Evolutionary conservation across 345 rosid species (phyloP).

Genomic region (Sonneratia caseolaris): DNA sequence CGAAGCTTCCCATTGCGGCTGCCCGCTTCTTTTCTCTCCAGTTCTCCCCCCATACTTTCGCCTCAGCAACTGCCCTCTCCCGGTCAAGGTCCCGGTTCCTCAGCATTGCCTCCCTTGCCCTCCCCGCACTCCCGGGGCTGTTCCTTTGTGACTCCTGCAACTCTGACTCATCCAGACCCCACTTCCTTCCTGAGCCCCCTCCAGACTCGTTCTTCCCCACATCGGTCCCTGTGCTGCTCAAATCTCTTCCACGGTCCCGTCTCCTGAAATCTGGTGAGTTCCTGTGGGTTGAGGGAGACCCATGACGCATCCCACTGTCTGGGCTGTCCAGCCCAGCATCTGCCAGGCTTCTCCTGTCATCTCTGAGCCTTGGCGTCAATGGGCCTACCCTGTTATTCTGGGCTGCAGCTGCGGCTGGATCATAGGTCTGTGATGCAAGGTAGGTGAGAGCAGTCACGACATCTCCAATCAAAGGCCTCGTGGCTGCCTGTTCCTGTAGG

Average conservation of each 20-base stretch:
- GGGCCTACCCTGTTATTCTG: constrained; percentile 67
- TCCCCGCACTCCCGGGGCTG: constrained; percentile 54
- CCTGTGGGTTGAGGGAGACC: constrained; percentile 65
- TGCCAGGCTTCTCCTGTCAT: constrained; percentile 8
- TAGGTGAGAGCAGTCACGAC: constrained; percentile 95
- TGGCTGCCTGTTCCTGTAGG: constrained; percentile 92
- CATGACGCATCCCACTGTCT: constrained; percentile 30
- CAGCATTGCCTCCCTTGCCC: constrained; percentile 55
- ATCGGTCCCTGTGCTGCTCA: constrained; percentile 37
- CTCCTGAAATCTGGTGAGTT: constrained; percentile 85
- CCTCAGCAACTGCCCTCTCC: constrained; percentile 94
- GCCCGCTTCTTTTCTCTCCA: constrained; percentile 87
- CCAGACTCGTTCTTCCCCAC: constrained; percentile 51
- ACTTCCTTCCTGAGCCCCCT: constrained; percentile 76
- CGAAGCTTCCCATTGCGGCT: constrained; percentile 58
- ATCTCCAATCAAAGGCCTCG: constrained; percentile 90
- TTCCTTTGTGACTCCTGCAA: constrained; percentile 61
- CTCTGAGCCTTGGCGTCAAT: constrained; percentile 57
- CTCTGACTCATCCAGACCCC: constrained; percentile 58
- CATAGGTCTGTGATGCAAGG: constrained; percentile 87
- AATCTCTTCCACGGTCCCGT: constrained; percentile 48
- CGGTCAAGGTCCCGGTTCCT: constrained; percentile 83
- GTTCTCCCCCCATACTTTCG: constrained; percentile 98
- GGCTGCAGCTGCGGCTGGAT: constrained; percentile 41
- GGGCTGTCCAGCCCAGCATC: constrained; percentile 57